Percentiles rank a stretch among this genome's conserved stretches.
These are phyloP conservation scores for Sparassis latifolia DNA, from an alignment of 1,284 basidiomycete species.

Conservation along the genomic window DNA sequence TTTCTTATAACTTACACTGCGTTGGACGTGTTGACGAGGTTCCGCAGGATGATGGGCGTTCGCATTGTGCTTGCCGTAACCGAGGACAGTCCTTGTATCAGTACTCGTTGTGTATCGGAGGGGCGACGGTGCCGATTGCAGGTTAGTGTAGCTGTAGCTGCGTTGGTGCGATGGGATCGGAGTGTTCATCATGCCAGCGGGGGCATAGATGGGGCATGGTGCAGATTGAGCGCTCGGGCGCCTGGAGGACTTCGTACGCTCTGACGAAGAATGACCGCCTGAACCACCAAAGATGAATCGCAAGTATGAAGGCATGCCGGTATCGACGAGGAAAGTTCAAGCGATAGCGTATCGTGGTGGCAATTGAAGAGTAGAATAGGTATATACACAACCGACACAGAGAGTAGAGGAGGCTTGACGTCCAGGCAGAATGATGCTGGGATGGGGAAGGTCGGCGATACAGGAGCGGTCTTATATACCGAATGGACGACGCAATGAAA, in stretches of 20 bases:
- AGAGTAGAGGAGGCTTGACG: background rate
- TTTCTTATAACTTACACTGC: slow-evolving; percentile 21
- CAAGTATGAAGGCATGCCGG: slow-evolving; percentile 30
- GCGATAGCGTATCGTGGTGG: background rate
- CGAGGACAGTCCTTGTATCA: slow-evolving; percentile 24
- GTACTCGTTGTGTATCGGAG: slow-evolving; percentile 27
- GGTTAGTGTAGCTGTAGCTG: slow-evolving; percentile 25
- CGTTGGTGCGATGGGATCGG: slow-evolving; percentile 16
- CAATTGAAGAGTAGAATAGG: slow-evolving; percentile 2
- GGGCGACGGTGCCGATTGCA: slow-evolving; percentile 28
- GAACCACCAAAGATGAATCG: slow-evolving; percentile 30
- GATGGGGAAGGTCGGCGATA: background rate
- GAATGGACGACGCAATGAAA: background rate
- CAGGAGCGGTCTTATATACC: slow-evolving; percentile 1
- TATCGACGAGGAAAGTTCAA: slow-evolving; percentile 1
- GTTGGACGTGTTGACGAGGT: slow-evolving; percentile 19
- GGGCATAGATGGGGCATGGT: slow-evolving; percentile 17
- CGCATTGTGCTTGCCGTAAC: slow-evolving; percentile 20
- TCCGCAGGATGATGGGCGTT: slow-evolving; percentile 15
- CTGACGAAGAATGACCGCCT: slow-evolving; percentile 12
- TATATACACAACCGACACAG: background rate
- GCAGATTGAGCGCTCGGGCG: slow-evolving; percentile 22
- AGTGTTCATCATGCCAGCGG: slow-evolving; percentile 17
- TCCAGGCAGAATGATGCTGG: background rate
- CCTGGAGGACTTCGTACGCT: slow-evolving; percentile 20